Evolutionary conservation across 164 flowering plant genomes (phyloP).

Genomic region (Liriodendron chinense): DNA sequence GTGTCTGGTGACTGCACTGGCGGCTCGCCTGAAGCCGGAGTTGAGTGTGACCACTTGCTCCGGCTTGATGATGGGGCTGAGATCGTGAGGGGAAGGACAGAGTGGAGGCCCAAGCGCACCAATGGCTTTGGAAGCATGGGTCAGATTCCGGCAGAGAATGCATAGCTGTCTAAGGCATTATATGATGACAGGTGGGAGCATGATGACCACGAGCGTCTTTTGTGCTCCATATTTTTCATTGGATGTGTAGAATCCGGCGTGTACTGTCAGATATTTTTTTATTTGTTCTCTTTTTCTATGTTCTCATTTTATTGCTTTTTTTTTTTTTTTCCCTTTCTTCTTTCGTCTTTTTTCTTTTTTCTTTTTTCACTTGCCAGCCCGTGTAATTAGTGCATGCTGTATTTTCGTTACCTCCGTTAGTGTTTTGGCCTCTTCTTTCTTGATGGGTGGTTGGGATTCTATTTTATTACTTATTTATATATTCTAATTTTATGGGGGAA

Average conservation of each 20-base stretch:
- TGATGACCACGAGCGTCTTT: background rate
- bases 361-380: background rate
- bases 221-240: background rate
- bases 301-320: too few relatives aligned
- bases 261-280: background rate
- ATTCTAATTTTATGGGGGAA: too few relatives aligned
- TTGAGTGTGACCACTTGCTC: slow-evolving; percentile 74
- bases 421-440: too few relatives aligned
- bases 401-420: background rate
- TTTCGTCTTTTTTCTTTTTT: background rate
- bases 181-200: background rate
- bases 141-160: slow-evolving; percentile 37
- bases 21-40: slow-evolving; percentile 22
- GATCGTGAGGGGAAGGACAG: slow-evolving; percentile 72
- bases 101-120: slow-evolving; percentile 78
- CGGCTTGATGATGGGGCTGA: slow-evolving; percentile 69
- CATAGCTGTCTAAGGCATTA: slow-evolving; percentile 7
- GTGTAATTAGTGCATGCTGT: background rate
- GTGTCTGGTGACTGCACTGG: slow-evolving; percentile 28
- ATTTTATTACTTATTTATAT: too few relatives aligned
- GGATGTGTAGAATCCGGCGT: background rate
- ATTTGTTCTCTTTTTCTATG: background rate
- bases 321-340: too few relatives aligned
- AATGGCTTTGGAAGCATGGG: slow-evolving; percentile 17
- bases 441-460: too few relatives aligned